Evolutionary conservation across 176 grass and related monocot genomes (phyloP).

Genomic region (Aegilops sharonensis): DNA sequence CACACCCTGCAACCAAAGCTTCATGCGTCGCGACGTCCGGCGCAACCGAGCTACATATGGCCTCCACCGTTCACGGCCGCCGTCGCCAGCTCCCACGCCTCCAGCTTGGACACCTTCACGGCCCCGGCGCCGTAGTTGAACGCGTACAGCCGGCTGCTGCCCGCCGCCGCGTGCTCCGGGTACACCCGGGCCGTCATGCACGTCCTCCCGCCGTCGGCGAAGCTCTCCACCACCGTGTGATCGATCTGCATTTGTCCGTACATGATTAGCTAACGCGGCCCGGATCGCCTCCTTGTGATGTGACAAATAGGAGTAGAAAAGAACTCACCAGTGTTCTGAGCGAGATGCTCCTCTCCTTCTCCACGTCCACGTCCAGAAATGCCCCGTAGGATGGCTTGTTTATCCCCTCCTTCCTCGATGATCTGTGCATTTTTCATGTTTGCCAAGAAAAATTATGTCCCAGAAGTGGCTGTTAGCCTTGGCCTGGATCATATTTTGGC

Average conservation of each 20-base stretch:
- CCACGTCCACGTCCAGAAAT: slow-evolving; percentile 62
- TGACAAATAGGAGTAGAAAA: too few relatives aligned
- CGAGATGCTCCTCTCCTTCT: slow-evolving; percentile 46
- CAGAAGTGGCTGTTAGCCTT: too few relatives aligned
- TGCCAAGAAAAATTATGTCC: background rate
- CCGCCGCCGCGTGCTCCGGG: slow-evolving; percentile 34
- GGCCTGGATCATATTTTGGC: too few relatives aligned
- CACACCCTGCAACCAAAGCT: too few relatives aligned
- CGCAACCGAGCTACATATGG: too few relatives aligned
- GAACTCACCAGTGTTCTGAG: slow-evolving; percentile 73
- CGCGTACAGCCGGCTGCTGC: slow-evolving; percentile 39
- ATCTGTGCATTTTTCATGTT: slow-evolving; percentile 20
- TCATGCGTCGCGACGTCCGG: too few relatives aligned
- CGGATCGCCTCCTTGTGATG: too few relatives aligned
- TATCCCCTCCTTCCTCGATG: slow-evolving; percentile 35
- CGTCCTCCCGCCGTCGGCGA: slow-evolving; percentile 44
- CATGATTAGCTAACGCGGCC: too few relatives aligned
- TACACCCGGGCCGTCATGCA: slow-evolving; percentile 77
- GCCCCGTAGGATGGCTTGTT: slow-evolving; percentile 55
- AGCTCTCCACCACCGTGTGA: slow-evolving; percentile 78
- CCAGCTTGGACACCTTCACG: slow-evolving; percentile 47
- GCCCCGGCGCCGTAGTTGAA: slow-evolving; percentile 56
- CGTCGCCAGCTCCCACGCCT: slow-evolving; percentile 60
- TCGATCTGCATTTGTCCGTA: slow-evolving; percentile 45
- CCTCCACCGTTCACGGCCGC: slow-evolving; percentile 32